Evolutionary conservation across 129 eudicot genomes (phyloP).

Genomic region (Silybum marianum): DNA sequence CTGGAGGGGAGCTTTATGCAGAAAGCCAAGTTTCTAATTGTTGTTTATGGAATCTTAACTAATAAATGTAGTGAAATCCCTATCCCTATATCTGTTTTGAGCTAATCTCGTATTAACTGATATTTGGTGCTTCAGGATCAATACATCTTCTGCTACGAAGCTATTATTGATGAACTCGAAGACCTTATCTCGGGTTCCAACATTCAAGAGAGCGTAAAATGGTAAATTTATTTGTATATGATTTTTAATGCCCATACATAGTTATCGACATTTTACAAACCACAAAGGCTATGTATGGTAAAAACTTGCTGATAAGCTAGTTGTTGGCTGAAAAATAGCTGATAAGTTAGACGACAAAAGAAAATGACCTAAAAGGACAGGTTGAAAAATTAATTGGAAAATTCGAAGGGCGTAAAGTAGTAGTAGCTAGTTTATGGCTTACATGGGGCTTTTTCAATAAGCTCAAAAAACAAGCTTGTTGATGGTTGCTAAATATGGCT

Average conservation of each 20-base stretch:
- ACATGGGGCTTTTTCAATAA: neutral
- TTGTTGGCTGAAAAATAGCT: neutral
- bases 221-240: slow-evolving; percentile 29
- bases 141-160: slow-evolving; percentile 69
- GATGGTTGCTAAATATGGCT: neutral
- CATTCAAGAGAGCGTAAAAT: slow-evolving; percentile 26
- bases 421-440: neutral
- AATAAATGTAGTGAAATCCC: too few species aligned
- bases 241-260: neutral
- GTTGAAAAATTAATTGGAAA: neutral
- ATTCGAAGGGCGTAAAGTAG: too few species aligned
- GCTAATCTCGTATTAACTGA: neutral
- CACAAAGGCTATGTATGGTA: neutral
- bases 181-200: slow-evolving; percentile 52
- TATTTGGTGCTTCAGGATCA: slow-evolving; percentile 61
- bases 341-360: neutral
- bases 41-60: too few species aligned
- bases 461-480: neutral
- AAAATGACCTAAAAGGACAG: neutral
- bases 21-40: too few species aligned
- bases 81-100: neutral
- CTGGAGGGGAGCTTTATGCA: too few species aligned
- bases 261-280: neutral
- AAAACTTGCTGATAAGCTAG: neutral
- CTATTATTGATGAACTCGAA: slow-evolving; percentile 77